Conservation (phyloP, 2,329 filamentous ascomycete genomes). For the Colletotrichum siamense region DNA sequence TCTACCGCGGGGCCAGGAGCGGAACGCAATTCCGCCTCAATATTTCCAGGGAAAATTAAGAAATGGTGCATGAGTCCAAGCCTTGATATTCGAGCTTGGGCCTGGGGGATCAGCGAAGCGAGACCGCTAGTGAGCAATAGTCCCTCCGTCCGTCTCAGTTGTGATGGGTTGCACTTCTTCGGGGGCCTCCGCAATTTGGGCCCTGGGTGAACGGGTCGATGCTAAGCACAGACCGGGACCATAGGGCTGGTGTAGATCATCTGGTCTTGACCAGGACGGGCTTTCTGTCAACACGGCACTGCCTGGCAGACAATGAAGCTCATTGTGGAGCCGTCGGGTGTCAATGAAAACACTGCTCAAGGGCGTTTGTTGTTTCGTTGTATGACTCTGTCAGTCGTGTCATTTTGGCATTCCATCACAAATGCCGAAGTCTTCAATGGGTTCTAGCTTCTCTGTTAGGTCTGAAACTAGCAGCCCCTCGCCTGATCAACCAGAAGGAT, state of each 20-base stretch:
- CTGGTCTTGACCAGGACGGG: background rate
- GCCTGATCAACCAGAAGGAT: background rate
- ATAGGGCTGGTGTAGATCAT: background rate
- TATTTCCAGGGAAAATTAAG: background rate
- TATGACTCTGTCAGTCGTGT: background rate
- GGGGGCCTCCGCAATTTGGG: background rate
- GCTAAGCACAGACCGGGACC: background rate
- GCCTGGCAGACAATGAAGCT: background rate
- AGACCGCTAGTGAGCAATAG: background rate
- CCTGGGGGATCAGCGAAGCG: background rate
- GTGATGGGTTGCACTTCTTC: background rate
- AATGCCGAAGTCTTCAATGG: background rate
- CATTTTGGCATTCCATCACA: background rate
- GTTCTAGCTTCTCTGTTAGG: background rate
- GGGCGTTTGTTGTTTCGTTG: background rate
- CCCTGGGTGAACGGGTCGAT: background rate
- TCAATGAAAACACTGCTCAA: background rate
- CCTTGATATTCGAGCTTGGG: background rate
- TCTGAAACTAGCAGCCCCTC: background rate
- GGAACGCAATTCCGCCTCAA: background rate
- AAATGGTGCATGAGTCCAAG: background rate
- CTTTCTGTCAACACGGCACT: background rate
- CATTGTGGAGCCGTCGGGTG: background rate
- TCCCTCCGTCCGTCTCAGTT: background rate
- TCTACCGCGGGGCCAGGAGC: background rate